phyloP scores from a whole-genome alignment of 176 grass and related monocot species.

The Cymbopogon citratus region DNA sequence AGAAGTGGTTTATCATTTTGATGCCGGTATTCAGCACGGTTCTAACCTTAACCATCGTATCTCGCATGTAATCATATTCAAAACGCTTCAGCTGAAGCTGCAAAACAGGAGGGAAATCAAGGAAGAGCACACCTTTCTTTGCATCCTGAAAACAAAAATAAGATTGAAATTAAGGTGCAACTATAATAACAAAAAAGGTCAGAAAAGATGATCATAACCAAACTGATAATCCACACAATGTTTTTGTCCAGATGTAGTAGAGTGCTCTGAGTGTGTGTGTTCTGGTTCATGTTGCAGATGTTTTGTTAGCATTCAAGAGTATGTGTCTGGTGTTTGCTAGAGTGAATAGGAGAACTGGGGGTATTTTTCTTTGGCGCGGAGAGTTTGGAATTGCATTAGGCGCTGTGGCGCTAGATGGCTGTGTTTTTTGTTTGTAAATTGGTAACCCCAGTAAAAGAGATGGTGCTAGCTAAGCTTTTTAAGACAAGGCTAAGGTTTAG shows the following conservation, averaged over 20 bases:
- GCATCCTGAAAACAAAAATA: conserved; percentile 65
- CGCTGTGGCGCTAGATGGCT: not conserved
- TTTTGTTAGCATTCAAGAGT: not conserved
- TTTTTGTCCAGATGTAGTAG: not conserved
- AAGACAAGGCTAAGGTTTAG: not conserved
- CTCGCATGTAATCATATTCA: conserved; percentile 97
- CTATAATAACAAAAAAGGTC: conserved; percentile 18
- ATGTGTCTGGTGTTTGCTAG: not conserved
- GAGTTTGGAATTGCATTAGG: not conserved
- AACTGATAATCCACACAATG: not conserved
- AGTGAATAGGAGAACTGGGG: not conserved
- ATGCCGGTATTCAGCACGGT: not conserved
- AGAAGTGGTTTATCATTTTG: not conserved
- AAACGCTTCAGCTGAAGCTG: conserved; percentile 98
- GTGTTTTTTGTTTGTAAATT: not conserved
- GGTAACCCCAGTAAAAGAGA: not conserved
- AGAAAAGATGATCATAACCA: not conserved
- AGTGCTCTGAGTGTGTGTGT: not conserved
- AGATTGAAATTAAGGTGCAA: conserved; percentile 26
- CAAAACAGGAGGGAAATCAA: conserved; percentile 97
- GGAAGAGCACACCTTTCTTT: conserved; percentile 91
- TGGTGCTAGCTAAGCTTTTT: not conserved
- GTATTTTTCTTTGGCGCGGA: not conserved
- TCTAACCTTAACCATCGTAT: conserved; percentile 95
- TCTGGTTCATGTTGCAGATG: not conserved